phyloP scores from a whole-genome alignment of 148 eudicot genomes.

The Persicaria maculosa region DNA sequence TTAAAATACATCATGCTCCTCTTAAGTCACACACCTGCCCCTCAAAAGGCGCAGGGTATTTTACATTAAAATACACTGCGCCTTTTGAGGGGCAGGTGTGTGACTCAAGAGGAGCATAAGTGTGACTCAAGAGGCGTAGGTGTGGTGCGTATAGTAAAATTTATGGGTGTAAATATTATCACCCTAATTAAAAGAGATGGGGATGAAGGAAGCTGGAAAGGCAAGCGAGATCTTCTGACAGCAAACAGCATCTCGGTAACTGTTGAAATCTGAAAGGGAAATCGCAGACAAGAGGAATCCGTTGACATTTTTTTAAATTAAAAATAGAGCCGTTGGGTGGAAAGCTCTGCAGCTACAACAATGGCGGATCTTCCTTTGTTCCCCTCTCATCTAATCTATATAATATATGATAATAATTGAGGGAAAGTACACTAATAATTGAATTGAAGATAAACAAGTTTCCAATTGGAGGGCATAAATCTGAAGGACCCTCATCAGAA shows the following conservation, averaged over 20 bases:
- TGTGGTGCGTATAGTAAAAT: too few relatives aligned
- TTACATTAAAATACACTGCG: too few relatives aligned
- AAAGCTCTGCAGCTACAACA: constrained; percentile 8
- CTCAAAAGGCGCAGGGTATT: too few relatives aligned
- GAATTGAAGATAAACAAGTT: neutral
- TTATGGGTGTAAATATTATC: too few relatives aligned
- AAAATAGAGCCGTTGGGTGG: constrained; percentile 9
- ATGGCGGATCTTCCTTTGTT: constrained; percentile 10
- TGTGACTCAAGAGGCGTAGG: too few relatives aligned
- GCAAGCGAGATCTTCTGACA: constrained; percentile 14
- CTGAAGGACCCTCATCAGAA: constrained; percentile 7
- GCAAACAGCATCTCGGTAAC: constrained; percentile 9
- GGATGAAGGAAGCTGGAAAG: constrained; percentile 6
- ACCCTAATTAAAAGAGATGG: neutral
- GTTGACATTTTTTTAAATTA: neutral
- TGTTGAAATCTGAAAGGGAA: neutral
- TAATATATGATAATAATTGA: neutral
- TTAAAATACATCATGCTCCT: too few relatives aligned
- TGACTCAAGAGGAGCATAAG: too few relatives aligned
- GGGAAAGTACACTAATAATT: constrained; percentile 1
- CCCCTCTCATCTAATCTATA: neutral
- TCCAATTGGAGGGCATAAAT: constrained; percentile 9
- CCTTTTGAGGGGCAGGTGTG: too few relatives aligned
- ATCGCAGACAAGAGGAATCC: constrained; percentile 10
- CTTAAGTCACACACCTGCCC: too few relatives aligned